Evolutionary conservation across 2,329 filamentous ascomycete genomes (phyloP).

Genomic region (Ophiostoma piceae): DNA sequence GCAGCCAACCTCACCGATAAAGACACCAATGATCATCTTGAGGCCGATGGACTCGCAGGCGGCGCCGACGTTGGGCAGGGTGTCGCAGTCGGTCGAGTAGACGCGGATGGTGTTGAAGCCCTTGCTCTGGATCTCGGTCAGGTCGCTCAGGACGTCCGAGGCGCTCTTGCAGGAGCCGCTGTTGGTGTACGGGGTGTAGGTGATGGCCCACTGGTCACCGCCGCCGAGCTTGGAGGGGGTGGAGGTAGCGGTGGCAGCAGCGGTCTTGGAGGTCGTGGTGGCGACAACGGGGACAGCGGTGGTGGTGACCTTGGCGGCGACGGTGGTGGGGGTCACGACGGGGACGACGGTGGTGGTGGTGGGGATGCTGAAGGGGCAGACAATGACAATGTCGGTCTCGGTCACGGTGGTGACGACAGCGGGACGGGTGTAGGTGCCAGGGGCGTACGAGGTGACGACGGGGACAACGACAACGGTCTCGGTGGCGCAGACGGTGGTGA

Average conservation of each 20-base stretch:
- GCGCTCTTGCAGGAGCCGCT: conserved; percentile 60
- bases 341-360: conserved; percentile 34
- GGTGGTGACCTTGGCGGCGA: conserved; percentile 29
- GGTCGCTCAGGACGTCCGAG: conserved; percentile 53
- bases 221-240: conserved; percentile 32
- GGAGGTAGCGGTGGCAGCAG: conserved; percentile 29
- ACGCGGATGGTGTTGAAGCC: conserved; percentile 71
- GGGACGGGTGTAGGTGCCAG: conserved; percentile 68
- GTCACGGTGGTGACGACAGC: conserved; percentile 63
- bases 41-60: conserved; percentile 63
- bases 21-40: conserved; percentile 82
- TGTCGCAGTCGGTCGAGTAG: conserved; percentile 89
- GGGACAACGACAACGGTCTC: conserved; percentile 59
- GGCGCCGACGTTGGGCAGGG: conserved; percentile 67
- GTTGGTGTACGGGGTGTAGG: conserved; percentile 69
- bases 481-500: conserved; percentile 50
- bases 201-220: conserved; percentile 64
- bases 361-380: conserved; percentile 61
- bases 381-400: conserved; percentile 61
- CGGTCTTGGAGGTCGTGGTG: conserved; percentile 28
- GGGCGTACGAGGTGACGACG: conserved; percentile 56
- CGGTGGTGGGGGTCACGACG: not conserved
- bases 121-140: conserved; percentile 56
- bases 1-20: conserved; percentile 63
- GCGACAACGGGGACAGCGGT: conserved; percentile 28